These are phyloP conservation scores for Vitis hybrid DNA, from an alignment of 177 flowering plant species.

Conservation along the genomic window DNA sequence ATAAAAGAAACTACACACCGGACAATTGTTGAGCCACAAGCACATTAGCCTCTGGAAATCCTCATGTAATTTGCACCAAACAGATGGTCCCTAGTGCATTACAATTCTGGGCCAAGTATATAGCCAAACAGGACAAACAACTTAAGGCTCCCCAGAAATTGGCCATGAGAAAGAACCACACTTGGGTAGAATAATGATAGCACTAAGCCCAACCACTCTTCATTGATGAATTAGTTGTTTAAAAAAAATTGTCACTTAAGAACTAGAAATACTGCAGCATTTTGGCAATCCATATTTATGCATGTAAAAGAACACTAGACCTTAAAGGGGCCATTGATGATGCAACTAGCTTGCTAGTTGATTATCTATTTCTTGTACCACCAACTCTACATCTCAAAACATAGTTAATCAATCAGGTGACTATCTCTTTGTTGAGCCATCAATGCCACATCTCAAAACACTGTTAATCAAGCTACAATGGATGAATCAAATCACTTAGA, in stretches of 20 bases:
- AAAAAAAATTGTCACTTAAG: not conserved
- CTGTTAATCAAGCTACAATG: not conserved
- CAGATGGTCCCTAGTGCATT: not conserved
- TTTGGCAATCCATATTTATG: not conserved
- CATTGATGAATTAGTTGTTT: no score
- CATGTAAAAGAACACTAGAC: not conserved
- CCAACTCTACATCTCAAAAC: no score
- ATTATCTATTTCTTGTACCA: no score
- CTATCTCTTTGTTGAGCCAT: not conserved
- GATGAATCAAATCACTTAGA: not conserved
- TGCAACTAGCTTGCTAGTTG: not conserved
- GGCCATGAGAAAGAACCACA: no score
- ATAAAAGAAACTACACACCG: no score
- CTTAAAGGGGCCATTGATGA: not conserved
- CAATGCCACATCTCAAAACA: not conserved
- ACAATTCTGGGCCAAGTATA: not conserved
- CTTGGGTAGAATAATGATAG: no score
- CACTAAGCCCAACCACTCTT: no score
- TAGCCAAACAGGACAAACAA: no score
- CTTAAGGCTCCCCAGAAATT: no score
- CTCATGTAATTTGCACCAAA: not conserved
- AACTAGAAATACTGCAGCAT: not conserved
- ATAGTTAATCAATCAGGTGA: not conserved
- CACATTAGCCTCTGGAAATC: not conserved
- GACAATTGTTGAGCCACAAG: not conserved